A percentile compares a stretch with the other conserved stretches of the same genome.
Evolutionary conservation across 208 protist species (phyloP).

Genomic region (Wallacemonas rigidus): DNA sequence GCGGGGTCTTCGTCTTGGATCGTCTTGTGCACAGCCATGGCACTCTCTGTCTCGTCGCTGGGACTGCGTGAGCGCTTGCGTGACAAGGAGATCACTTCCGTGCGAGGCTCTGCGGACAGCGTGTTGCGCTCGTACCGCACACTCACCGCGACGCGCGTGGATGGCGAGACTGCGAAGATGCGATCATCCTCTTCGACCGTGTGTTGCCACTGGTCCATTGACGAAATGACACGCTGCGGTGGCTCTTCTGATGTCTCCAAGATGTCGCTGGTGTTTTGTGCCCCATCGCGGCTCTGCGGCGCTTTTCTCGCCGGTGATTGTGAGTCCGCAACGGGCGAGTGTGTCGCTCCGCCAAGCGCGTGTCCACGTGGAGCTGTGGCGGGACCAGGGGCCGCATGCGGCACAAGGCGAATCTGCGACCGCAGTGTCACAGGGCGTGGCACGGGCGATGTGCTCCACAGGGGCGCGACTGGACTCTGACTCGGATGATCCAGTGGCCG

Average conservation of each 20-base stretch:
- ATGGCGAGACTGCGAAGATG: conserved; percentile 20
- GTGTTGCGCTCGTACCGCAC: conserved; percentile 2
- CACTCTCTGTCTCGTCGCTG: background rate
- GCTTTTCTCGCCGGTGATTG: background rate
- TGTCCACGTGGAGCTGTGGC: background rate
- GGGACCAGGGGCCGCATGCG: background rate
- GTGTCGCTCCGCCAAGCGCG: too few species aligned
- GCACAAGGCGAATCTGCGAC: conserved; percentile 41
- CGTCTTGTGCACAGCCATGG: background rate
- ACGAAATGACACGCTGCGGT: background rate
- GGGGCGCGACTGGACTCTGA: too few species aligned
- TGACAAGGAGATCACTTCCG: background rate
- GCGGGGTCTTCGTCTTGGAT: conserved; percentile 9
- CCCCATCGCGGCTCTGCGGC: background rate
- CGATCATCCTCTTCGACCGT: conserved; percentile 10
- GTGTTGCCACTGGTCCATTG: conserved; percentile 1
- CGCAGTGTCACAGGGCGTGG: conserved; percentile 68
- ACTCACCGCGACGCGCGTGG: background rate
- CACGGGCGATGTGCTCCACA: conserved; percentile 34
- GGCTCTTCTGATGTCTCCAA: conserved; percentile 6
- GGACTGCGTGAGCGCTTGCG: background rate
- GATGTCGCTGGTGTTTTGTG: conserved; percentile 17
- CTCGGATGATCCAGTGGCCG: too few species aligned
- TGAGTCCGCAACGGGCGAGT: background rate
- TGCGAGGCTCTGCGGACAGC: background rate